Conservation (phyloP, 2,329 filamentous ascomycete species). For the Epicoccum nigrum region DNA sequence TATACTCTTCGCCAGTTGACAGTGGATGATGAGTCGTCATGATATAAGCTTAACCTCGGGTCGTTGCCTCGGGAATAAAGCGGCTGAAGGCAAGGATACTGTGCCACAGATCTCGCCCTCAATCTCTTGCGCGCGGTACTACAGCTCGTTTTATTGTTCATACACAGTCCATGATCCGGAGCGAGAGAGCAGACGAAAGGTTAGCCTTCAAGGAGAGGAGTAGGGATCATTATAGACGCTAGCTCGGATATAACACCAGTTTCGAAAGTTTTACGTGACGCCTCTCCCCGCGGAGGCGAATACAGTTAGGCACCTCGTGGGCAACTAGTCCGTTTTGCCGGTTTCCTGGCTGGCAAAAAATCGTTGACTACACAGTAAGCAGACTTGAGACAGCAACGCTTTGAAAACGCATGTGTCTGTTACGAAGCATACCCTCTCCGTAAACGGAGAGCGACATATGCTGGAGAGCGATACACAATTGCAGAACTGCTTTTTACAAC, state of each 20-base stretch:
- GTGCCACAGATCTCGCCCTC: neutral
- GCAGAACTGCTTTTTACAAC: too few relatives aligned
- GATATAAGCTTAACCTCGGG: conserved; percentile 6
- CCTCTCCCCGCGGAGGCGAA: neutral
- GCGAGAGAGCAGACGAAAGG: conserved; percentile 6
- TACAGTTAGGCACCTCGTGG: neutral
- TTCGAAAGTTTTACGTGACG: conserved; percentile 21
- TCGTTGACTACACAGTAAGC: too few relatives aligned
- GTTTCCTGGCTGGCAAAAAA: too few relatives aligned
- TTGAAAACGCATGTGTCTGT: too few relatives aligned
- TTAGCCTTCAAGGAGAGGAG: neutral
- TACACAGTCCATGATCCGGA: neutral
- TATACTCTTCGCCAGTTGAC: neutral
- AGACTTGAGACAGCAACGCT: too few relatives aligned
- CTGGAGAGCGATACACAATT: too few relatives aligned
- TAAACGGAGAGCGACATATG: too few relatives aligned
- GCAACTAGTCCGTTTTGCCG: too few relatives aligned
- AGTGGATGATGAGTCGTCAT: conserved; percentile 2
- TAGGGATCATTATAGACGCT: neutral
- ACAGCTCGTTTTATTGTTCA: neutral
- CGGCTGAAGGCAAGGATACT: neutral
- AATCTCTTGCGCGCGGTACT: neutral
- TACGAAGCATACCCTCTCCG: too few relatives aligned
- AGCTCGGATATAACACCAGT: conserved; percentile 23
- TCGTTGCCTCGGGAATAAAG: conserved; percentile 12